phyloP scores from a whole-genome alignment of 495 filamentous ascomycete species.

The Paragyromitra xinjiangensis region DNA sequence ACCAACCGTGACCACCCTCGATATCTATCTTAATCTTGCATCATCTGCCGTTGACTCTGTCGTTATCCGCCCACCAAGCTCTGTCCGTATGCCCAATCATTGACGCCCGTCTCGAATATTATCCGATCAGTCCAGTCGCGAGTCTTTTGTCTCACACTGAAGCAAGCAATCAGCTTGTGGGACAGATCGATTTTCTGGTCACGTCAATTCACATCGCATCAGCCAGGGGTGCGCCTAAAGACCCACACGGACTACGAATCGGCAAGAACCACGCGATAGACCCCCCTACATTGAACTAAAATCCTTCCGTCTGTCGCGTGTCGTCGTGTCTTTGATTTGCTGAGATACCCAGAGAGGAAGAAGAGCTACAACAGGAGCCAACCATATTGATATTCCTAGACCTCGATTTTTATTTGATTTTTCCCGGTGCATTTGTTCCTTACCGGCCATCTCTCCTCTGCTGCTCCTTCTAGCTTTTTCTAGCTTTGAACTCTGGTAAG shows the following conservation, averaged over 20 bases:
- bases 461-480: slow-evolving; percentile 39
- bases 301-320: slow-evolving; percentile 55
- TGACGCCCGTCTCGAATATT: slow-evolving; percentile 49
- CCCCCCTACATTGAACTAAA: slow-evolving; percentile 51
- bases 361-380: slow-evolving; percentile 45
- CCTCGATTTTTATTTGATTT: slow-evolving; percentile 49
- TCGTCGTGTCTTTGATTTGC: slow-evolving; percentile 53
- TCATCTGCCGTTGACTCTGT: slow-evolving; percentile 56
- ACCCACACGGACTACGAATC: slow-evolving; percentile 55
- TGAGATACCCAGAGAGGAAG: slow-evolving; percentile 47
- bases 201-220: slow-evolving; percentile 58
- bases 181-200: slow-evolving; percentile 58
- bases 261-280: slow-evolving; percentile 58
- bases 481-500: slow-evolving; percentile 47
- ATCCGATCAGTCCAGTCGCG: slow-evolving; percentile 53
- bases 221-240: slow-evolving; percentile 55
- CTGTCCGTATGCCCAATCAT: slow-evolving; percentile 52
- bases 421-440: slow-evolving; percentile 53
- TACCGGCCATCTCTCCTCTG: slow-evolving; percentile 52
- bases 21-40: slow-evolving; percentile 57
- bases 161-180: slow-evolving; percentile 57
- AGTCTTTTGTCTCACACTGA: slow-evolving; percentile 57
- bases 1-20: slow-evolving; percentile 48
- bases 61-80: slow-evolving; percentile 52
- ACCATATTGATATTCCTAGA: slow-evolving; percentile 47